These are phyloP conservation scores for Lepidium sativum DNA, from an alignment of 345 rosid species.

Conservation along the genomic window DNA sequence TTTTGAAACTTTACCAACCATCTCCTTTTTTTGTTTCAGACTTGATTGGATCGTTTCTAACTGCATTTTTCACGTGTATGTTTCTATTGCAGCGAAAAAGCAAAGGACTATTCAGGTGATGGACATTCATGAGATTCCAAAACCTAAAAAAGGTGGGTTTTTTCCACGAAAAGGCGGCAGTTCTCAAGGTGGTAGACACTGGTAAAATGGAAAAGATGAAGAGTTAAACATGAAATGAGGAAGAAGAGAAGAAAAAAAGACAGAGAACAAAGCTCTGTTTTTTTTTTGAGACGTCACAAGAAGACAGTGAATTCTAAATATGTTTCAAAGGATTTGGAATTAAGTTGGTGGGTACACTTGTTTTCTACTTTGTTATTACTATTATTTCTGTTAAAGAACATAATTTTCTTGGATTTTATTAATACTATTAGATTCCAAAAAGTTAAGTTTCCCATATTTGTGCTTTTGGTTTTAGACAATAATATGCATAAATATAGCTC, in stretches of 20 bases:
- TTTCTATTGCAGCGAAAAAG: slow-evolving; percentile 71
- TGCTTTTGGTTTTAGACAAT: not conserved
- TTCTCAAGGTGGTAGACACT: slow-evolving; percentile 89
- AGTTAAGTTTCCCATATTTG: not conserved
- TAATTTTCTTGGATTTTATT: slow-evolving; percentile 21
- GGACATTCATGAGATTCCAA: slow-evolving; percentile 96
- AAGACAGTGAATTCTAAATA: slow-evolving; percentile 13
- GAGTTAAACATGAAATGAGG: slow-evolving; percentile 5
- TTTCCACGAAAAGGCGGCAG: slow-evolving; percentile 79
- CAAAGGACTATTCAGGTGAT: slow-evolving; percentile 98
- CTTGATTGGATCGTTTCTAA: not conserved
- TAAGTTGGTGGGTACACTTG: slow-evolving; percentile 31
- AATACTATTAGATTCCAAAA: slow-evolving; percentile 6
- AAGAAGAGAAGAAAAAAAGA: not conserved
- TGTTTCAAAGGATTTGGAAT: slow-evolving; percentile 19
- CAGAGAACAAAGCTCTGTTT: slow-evolving; percentile 12
- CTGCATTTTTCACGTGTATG: not conserved
- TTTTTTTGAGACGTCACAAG: not conserved
- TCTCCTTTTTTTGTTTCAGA: not conserved
- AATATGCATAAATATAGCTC: not conserved
- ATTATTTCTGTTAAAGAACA: not conserved
- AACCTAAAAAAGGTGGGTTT: slow-evolving; percentile 79
- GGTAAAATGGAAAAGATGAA: slow-evolving; percentile 42
- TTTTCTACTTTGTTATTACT: slow-evolving; percentile 19
- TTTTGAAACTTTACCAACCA: slow-evolving; percentile 11